These are phyloP conservation scores for Vinca minor DNA, from an alignment of 257 asterid genomes.

Conservation along the genomic window DNA sequence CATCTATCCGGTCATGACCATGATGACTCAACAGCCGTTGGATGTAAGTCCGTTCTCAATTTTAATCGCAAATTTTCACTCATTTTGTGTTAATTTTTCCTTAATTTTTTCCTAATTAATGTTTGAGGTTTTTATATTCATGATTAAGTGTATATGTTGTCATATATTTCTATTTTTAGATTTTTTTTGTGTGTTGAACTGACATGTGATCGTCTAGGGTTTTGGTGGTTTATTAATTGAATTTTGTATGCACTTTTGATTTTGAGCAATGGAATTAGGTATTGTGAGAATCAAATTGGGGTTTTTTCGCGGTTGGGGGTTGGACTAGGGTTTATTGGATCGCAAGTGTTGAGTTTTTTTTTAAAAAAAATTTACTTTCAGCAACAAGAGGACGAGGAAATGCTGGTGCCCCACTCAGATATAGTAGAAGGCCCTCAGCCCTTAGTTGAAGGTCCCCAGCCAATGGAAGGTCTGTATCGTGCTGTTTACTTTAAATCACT, in stretches of 20 bases:
- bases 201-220: constrained; percentile 59
- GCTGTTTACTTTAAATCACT: neutral
- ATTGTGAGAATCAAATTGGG: constrained; percentile 14
- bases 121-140: constrained; percentile 3
- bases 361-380: constrained; percentile 21
- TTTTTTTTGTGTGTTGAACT: constrained; percentile 6
- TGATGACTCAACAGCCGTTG: constrained; percentile 73
- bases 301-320: constrained; percentile 14
- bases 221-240: constrained; percentile 33
- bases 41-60: constrained; percentile 41
- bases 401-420: constrained; percentile 83
- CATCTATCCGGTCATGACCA: constrained; percentile 52
- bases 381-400: constrained; percentile 89
- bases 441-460: constrained; percentile 84
- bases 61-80: neutral
- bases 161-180: constrained; percentile 4
- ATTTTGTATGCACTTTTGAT: too few species aligned
- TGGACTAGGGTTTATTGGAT: constrained; percentile 37
- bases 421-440: constrained; percentile 80
- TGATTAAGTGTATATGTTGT: constrained; percentile 7
- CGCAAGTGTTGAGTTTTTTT: constrained; percentile 11
- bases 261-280: constrained; percentile 18
- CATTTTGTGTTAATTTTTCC: constrained; percentile 15
- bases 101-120: constrained; percentile 9
- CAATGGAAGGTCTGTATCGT: constrained; percentile 77